These are phyloP conservation scores for Monilinia polystroma DNA, from an alignment of 2,329 filamentous ascomycete species.

Conservation along the genomic window DNA sequence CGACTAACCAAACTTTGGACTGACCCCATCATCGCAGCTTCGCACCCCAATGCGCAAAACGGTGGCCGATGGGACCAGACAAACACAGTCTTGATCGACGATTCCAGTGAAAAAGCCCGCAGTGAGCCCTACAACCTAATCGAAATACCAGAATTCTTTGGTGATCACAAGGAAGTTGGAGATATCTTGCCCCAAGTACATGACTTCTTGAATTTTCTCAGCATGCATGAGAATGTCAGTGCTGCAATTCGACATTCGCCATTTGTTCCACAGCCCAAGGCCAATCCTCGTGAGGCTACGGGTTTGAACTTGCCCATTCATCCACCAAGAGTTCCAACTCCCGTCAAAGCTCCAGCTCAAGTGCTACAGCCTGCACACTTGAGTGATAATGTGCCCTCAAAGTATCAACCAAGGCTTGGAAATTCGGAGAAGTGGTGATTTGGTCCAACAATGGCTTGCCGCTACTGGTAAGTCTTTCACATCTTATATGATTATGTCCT, in stretches of 20 bases:
- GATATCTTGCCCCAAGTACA: slow-evolving; percentile 57
- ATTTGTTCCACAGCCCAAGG: slow-evolving; percentile 43
- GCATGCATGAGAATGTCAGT: slow-evolving; percentile 59
- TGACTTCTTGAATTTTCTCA: slow-evolving; percentile 58
- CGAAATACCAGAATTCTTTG: slow-evolving; percentile 73
- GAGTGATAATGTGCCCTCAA: slow-evolving; percentile 7
- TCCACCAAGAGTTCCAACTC: slow-evolving; percentile 8
- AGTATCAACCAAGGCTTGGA: slow-evolving; percentile 10
- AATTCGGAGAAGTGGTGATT: slow-evolving; percentile 19
- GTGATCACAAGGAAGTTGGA: slow-evolving; percentile 43
- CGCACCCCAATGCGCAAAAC: slow-evolving; percentile 46
- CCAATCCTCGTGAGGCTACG: slow-evolving; percentile 17
- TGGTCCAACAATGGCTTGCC: neutral
- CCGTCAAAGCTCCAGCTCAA: slow-evolving; percentile 2
- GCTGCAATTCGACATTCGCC: slow-evolving; percentile 54
- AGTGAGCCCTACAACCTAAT: slow-evolving; percentile 83
- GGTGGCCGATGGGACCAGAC: slow-evolving; percentile 67
- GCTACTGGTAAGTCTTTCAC: slow-evolving; percentile 5
- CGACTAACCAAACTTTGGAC: slow-evolving; percentile 72
- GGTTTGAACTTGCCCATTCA: slow-evolving; percentile 16
- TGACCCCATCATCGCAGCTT: slow-evolving; percentile 45
- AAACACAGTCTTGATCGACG: slow-evolving; percentile 89
- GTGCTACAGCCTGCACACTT: slow-evolving; percentile 8
- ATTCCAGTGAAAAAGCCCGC: slow-evolving; percentile 75
- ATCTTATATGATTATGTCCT: neutral